Conservation (phyloP, 495 filamentous ascomycete genomes). For the Neurospora sp. region DNA sequence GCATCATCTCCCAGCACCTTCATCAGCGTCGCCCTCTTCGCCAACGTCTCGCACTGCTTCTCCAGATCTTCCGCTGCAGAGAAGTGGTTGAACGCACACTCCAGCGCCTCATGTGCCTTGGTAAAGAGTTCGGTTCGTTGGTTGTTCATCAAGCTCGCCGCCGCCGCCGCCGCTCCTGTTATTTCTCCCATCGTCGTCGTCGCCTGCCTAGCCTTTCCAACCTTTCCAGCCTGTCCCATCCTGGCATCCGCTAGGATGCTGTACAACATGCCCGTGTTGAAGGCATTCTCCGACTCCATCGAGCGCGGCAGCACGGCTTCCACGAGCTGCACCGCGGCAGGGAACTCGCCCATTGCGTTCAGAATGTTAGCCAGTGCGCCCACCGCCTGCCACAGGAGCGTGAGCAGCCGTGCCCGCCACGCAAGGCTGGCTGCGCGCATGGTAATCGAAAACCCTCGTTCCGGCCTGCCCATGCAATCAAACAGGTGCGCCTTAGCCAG, state of each 20-base stretch:
- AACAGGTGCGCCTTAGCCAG: slow-evolving; percentile 67
- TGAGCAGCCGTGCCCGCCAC: slow-evolving; percentile 58
- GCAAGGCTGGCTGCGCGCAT: slow-evolving; percentile 72
- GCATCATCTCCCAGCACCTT: slow-evolving; percentile 60
- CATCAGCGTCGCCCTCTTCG: slow-evolving; percentile 76
- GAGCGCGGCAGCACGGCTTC: slow-evolving; percentile 72
- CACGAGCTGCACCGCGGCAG: slow-evolving; percentile 55
- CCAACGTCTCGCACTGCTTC: slow-evolving; percentile 74
- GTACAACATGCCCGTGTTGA: slow-evolving; percentile 57
- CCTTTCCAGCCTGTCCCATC: slow-evolving; percentile 66
- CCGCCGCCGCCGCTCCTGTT: neutral
- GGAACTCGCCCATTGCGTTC: slow-evolving; percentile 63
- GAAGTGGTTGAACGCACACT: slow-evolving; percentile 53
- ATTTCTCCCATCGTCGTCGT: slow-evolving; percentile 10
- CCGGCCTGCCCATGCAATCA: slow-evolving; percentile 56
- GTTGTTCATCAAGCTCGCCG: slow-evolving; percentile 1
- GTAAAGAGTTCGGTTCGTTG: slow-evolving; percentile 50
- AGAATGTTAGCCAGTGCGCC: slow-evolving; percentile 59
- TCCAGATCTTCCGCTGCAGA: slow-evolving; percentile 62
- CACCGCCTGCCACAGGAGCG: slow-evolving; percentile 69
- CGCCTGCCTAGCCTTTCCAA: slow-evolving; percentile 12
- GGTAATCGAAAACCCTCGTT: slow-evolving; percentile 74
- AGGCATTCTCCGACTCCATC: slow-evolving; percentile 61
- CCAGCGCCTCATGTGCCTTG: slow-evolving; percentile 56
- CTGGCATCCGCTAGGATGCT: slow-evolving; percentile 70